A percentile compares a stretch with the other conserved stretches of the same genome.
These are phyloP conservation scores for Lojkania enalia DNA, from an alignment of 2,329 filamentous ascomycete species.

Conservation along the genomic window DNA sequence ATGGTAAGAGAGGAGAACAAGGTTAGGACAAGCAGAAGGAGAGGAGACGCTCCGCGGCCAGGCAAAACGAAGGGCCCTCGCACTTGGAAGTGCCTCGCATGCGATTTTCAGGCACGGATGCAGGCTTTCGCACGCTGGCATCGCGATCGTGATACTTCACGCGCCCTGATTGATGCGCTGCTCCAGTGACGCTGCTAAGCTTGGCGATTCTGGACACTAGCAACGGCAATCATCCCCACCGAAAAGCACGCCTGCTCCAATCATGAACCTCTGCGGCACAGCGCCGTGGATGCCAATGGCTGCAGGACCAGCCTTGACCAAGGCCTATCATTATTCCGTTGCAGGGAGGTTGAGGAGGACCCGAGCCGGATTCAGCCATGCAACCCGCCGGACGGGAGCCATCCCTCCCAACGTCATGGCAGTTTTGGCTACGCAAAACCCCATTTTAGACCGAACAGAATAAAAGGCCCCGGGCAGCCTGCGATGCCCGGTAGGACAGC, in stretches of 20 bases:
- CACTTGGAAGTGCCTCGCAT: constrained; percentile 1
- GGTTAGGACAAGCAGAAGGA: background rate
- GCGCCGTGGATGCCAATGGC: background rate
- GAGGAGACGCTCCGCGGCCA: constrained; percentile 2
- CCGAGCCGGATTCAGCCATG: constrained; percentile 24
- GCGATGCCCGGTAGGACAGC: too few relatives aligned
- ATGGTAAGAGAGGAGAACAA: too few relatives aligned
- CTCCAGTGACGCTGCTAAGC: constrained; percentile 33
- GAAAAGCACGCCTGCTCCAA: constrained; percentile 22
- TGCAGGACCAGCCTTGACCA: too few relatives aligned
- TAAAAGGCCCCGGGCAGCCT: constrained; percentile 15
- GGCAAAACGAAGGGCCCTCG: constrained; percentile 22
- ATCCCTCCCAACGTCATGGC: constrained; percentile 31
- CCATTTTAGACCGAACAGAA: constrained; percentile 9
- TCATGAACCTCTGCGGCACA: constrained; percentile 14
- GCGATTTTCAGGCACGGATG: constrained; percentile 22
- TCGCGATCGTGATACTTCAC: constrained; percentile 30
- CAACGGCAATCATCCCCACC: constrained; percentile 20
- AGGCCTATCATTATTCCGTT: too few relatives aligned
- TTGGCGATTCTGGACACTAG: constrained; percentile 19
- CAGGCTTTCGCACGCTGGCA: constrained; percentile 1
- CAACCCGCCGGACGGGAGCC: constrained; percentile 12
- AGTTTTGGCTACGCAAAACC: constrained; percentile 17
- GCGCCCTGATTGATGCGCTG: constrained; percentile 14
- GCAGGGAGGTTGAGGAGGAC: constrained; percentile 1